Conservation (phyloP, 2,329 filamentous ascomycete species). For the Colletotrichum salicis region DNA sequence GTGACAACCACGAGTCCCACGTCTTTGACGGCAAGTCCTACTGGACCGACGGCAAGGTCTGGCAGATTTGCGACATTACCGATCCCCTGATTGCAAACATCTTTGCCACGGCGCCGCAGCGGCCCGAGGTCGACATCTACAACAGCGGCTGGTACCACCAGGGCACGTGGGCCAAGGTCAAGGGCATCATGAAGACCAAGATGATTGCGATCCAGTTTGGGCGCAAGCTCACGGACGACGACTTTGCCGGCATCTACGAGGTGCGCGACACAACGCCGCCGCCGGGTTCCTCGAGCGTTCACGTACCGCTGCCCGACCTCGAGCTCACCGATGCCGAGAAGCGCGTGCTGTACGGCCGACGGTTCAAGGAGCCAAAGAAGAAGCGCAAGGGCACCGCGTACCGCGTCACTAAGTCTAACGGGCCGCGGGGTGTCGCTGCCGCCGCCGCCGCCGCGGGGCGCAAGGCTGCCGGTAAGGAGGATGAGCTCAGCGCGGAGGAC, state of each 20-base stretch:
- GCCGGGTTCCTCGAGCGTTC: slow-evolving; percentile 43
- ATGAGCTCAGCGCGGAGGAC: slow-evolving; percentile 30
- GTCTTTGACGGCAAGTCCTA: slow-evolving; percentile 84
- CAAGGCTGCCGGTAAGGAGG: background rate
- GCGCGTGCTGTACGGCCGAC: slow-evolving; percentile 46
- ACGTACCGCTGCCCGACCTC: slow-evolving; percentile 51
- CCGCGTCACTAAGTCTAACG: slow-evolving; percentile 36
- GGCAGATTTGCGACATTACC: slow-evolving; percentile 92
- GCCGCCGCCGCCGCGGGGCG: slow-evolving; percentile 14
- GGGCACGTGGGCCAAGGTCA: slow-evolving; percentile 84
- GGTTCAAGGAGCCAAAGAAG: slow-evolving; percentile 42
- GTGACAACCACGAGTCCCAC: slow-evolving; percentile 65
- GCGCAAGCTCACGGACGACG: slow-evolving; percentile 59
- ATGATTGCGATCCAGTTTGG: slow-evolving; percentile 74
- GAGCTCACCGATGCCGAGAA: slow-evolving; percentile 51
- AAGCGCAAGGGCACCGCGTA: slow-evolving; percentile 38
- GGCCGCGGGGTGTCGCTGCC: slow-evolving; percentile 21
- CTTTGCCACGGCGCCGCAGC: slow-evolving; percentile 71
- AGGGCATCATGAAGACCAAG: slow-evolving; percentile 89
- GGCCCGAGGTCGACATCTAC: slow-evolving; percentile 66
- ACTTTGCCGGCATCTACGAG: slow-evolving; percentile 56
- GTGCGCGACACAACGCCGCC: slow-evolving; percentile 47
- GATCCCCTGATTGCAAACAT: slow-evolving; percentile 79
- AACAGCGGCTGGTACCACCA: slow-evolving; percentile 87
- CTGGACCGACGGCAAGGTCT: slow-evolving; percentile 85